Evolutionary conservation across 2,329 filamentous ascomycete species (phyloP), one percentile per base, ranked within the genome.

Genomic region (Aspergillaceae sp.): DNA sequence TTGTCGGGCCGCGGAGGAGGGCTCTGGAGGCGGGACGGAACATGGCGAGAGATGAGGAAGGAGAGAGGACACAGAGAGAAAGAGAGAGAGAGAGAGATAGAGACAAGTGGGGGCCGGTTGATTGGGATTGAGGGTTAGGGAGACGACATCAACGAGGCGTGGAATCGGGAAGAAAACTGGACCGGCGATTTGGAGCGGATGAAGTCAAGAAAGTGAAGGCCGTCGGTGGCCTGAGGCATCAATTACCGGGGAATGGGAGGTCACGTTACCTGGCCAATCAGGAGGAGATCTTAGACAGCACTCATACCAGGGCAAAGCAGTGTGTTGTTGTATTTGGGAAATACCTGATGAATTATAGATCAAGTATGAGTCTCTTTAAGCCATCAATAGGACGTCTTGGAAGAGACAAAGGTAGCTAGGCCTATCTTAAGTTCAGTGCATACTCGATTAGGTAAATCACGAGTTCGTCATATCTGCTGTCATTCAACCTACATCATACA

Each of bases 1-100:
- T 38, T 19, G 36, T 26, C 36, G 36, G 7, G 41, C 63, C 58
- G 55, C 72, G 70, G 48, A 71, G 65, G 42, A 70, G 49, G 50
- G 64, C 61, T 60, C 75, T 69, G 42, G 73, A 67, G 41, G 71
- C 70, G 47, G 70, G 70, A 54, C 75, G 73, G 52, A 78, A 78
- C 77, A 80, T 80, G 48, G 40, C 54, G 52, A 46, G 42, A 48
- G 43, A 34, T 36, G 44, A 26, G 42, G 47, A 38, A 43, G 36
- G 33, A 37, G 34, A 19, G 30, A 33, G 42, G 27, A 10, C 29
- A 37, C 40, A 28, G 11, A 40, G 28, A 32, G 37, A 28, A 33
- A 8, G 42, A 49, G 26, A 40, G 28, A 29, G 29, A 8, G 32
- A 42, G 29, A 34, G 19, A 28, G 29, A 45, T 48, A n/a, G 19